Evolutionary conservation across 2,329 filamentous ascomycete genomes (phyloP).

Genomic region (Westerdykella aurantiaca): DNA sequence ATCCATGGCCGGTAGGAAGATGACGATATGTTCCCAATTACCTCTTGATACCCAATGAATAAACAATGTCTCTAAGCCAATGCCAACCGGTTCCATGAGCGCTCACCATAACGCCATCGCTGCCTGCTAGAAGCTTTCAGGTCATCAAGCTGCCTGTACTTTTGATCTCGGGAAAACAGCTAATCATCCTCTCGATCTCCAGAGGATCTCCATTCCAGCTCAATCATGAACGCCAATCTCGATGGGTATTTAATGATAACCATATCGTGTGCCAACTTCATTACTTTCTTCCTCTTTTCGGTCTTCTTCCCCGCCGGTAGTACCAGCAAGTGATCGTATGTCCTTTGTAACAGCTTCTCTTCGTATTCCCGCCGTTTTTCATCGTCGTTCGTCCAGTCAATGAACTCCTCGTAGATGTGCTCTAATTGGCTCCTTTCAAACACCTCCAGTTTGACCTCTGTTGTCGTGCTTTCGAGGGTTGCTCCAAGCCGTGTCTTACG

Average conservation of each 20-base stretch:
- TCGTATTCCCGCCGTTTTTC: constrained; percentile 78
- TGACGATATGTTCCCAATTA: background rate
- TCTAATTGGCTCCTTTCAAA: constrained; percentile 71
- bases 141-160: too few relatives aligned
- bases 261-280: constrained; percentile 81
- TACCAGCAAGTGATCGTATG: constrained; percentile 69
- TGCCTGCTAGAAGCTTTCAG: too few relatives aligned
- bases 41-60: background rate
- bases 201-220: constrained; percentile 78
- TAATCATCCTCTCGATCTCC: constrained; percentile 1
- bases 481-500: constrained; percentile 82
- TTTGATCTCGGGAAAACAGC: too few relatives aligned
- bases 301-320: constrained; percentile 63
- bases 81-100: too few relatives aligned
- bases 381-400: constrained; percentile 87
- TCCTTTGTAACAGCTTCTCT: constrained; percentile 79
- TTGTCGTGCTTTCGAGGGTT: constrained; percentile 72
- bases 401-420: constrained; percentile 71
- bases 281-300: constrained; percentile 64
- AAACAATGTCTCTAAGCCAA: too few relatives aligned
- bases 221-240: constrained; percentile 82
- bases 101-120: too few relatives aligned
- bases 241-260: constrained; percentile 93
- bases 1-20: background rate
- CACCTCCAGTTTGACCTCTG: constrained; percentile 83